Evolutionary conservation across 164 flowering plant species (phyloP).

Genomic region (Vitis amurensis): DNA sequence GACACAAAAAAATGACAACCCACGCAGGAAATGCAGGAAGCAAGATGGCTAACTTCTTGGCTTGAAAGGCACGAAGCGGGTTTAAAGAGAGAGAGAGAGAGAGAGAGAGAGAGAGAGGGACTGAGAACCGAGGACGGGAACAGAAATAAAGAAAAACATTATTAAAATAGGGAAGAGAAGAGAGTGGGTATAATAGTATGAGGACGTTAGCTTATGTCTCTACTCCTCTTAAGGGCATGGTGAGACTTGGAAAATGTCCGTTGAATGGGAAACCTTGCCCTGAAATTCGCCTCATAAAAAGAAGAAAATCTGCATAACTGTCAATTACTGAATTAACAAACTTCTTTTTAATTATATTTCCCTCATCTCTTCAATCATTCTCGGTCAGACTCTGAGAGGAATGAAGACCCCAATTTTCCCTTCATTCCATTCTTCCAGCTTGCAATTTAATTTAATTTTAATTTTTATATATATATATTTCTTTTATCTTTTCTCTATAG

Average conservation of each 20-base stretch:
- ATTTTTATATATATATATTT: no score
- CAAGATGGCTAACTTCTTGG: constrained; percentile 12
- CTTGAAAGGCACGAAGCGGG: constrained; percentile 31
- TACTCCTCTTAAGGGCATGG: not conserved
- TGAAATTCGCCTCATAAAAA: constrained; percentile 19
- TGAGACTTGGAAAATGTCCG: constrained; percentile 27
- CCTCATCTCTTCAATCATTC: not conserved
- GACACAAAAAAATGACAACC: constrained; percentile 15
- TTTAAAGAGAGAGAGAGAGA: constrained; percentile 7
- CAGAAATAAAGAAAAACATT: constrained; percentile 13
- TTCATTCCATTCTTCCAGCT: constrained; percentile 7
- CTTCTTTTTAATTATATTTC: not conserved
- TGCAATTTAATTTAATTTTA: not conserved
- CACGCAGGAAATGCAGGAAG: not conserved
- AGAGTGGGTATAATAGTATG: not conserved
- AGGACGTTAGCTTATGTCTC: not conserved
- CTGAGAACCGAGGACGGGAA: constrained; percentile 3
- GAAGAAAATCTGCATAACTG: constrained; percentile 18
- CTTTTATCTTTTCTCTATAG: no score
- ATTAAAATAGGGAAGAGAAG: not conserved
- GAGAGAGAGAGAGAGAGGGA: constrained; percentile 8
- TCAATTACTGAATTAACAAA: constrained; percentile 9
- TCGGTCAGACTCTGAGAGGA: constrained; percentile 7
- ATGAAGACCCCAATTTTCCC: constrained; percentile 2
- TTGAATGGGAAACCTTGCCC: constrained; percentile 36